phyloP scores from a whole-genome alignment of 331 rosid genomes.

The Quercus phellos region DNA sequence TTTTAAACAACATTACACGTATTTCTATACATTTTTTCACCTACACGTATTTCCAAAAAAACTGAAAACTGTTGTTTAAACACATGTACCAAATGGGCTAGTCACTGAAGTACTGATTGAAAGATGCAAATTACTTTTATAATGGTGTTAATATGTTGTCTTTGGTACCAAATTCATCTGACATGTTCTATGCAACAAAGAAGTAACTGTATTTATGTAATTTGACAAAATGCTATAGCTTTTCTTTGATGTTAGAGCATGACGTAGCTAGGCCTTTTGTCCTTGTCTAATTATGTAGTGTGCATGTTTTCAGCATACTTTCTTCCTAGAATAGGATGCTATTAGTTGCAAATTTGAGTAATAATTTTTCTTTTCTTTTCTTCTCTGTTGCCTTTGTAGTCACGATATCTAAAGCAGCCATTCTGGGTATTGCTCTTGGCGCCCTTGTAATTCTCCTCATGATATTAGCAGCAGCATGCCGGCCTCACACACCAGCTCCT shows the following conservation, averaged over 20 bases:
- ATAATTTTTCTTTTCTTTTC: background rate
- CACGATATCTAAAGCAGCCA: conserved; percentile 83
- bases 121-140: background rate
- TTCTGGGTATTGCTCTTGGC: conserved; percentile 93
- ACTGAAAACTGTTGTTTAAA: no score
- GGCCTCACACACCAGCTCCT: conserved; percentile 69
- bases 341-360: background rate
- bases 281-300: background rate
- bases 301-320: background rate
- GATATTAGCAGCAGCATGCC: conserved; percentile 78
- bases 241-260: background rate
- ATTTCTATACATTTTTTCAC: no score
- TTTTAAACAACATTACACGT: no score
- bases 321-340: background rate
- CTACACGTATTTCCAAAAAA: no score
- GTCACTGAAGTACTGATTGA: background rate
- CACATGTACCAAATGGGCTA: no score
- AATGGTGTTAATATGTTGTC: background rate
- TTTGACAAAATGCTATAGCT: background rate
- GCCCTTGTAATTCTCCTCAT: conserved; percentile 86
- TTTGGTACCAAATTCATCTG: background rate
- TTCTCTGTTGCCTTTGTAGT: conserved; percentile 37
- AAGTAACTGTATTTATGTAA: background rate
- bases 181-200: background rate
- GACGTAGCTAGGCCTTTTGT: background rate